Evolutionary conservation across 169 alveolate species (phyloP).

Genomic region (Plasmodium cynomolgi): DNA sequence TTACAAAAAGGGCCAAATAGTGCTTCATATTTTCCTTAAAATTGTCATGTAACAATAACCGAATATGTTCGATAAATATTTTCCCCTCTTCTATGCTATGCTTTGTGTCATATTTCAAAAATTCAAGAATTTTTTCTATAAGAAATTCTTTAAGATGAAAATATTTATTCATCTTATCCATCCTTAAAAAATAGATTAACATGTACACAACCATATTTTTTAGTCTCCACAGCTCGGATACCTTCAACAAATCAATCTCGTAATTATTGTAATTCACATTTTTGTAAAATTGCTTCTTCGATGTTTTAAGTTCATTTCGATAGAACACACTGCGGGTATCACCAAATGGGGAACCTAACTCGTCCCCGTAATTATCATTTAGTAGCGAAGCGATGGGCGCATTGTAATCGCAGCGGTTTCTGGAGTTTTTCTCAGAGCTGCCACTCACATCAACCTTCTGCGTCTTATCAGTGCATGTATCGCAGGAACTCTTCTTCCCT

Average conservation of each 20-base stretch:
- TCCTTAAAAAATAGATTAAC: conserved; percentile 3
- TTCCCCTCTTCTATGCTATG: conserved; percentile 24
- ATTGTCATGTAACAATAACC: conserved; percentile 34
- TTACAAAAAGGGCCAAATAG: conserved; percentile 24
- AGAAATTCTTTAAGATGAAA: conserved; percentile 34
- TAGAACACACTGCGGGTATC: neutral
- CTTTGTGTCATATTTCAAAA: conserved; percentile 48
- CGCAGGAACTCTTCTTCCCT: neutral
- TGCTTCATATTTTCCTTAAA: conserved; percentile 49
- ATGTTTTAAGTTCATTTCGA: neutral
- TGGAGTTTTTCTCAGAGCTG: neutral
- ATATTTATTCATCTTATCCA: conserved; percentile 3
- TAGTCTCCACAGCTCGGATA: conserved; percentile 1
- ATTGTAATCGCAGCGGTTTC: neutral
- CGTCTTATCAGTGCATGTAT: neutral
- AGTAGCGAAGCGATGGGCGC: neutral
- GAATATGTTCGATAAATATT: conserved; percentile 30
- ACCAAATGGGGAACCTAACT: neutral
- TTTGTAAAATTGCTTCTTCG: conserved; percentile 40
- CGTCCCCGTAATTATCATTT: neutral
- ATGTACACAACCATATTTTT: conserved; percentile 44
- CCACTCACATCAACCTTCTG: neutral
- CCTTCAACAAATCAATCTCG: conserved; percentile 16
- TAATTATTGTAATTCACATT: conserved; percentile 9
- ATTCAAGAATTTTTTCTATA: conserved; percentile 32